phyloP scores from a whole-genome alignment of 495 filamentous ascomycete species.

The Aspergillus ellipticus region DNA sequence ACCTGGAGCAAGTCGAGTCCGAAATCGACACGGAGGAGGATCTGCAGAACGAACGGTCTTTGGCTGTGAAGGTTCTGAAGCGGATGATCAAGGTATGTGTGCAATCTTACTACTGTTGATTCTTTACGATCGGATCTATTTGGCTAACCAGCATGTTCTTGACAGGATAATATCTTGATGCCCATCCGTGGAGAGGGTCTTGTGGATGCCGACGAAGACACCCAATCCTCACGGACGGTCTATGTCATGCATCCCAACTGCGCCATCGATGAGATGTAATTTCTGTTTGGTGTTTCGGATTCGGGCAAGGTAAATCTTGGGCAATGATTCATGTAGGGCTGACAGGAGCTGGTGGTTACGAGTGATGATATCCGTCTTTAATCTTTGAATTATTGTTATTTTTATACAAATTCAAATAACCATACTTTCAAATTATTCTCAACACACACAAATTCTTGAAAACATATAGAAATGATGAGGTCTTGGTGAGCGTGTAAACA shows the following conservation, averaged over 20 bases:
- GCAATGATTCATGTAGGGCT: neutral
- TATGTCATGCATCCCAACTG: constrained; percentile 97
- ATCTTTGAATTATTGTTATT: constrained; percentile 4
- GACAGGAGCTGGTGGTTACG: constrained; percentile 11
- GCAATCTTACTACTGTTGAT: neutral
- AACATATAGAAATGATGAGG: too few species aligned
- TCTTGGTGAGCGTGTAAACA: too few species aligned
- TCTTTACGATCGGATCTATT: neutral
- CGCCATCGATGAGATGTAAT: constrained; percentile 66
- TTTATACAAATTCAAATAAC: too few species aligned
- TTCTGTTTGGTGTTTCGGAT: constrained; percentile 6
- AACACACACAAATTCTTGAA: too few species aligned
- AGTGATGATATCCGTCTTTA: constrained; percentile 12
- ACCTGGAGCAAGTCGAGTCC: constrained; percentile 87
- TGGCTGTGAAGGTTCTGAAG: constrained; percentile 87
- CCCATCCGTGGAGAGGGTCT: constrained; percentile 83
- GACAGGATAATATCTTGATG: constrained; percentile 87
- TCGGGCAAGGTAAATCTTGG: neutral
- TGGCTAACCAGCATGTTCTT: constrained; percentile 11
- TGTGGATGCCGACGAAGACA: constrained; percentile 50
- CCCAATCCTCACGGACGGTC: constrained; percentile 54
- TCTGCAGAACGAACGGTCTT: constrained; percentile 65
- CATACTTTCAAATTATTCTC: too few species aligned
- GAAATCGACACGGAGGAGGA: constrained; percentile 80
- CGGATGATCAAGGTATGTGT: constrained; percentile 90